Evolutionary conservation across 2,329 filamentous ascomycete species (phyloP), one percentile per base, ranked within the genome.

Genomic region (Xylariaceae sp.): DNA sequence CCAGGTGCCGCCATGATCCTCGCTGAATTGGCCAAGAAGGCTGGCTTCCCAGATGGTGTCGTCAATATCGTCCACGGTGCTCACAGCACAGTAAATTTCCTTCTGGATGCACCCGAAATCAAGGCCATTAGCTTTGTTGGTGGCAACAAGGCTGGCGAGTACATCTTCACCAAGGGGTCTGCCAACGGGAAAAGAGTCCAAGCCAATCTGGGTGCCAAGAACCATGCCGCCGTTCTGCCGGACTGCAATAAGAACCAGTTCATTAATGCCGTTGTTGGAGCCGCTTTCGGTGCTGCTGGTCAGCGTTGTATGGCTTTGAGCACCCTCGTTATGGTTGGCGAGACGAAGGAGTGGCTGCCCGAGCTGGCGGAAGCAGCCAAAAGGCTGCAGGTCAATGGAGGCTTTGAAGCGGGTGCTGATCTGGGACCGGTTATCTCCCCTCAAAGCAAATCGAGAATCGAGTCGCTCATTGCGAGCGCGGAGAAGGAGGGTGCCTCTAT

Each of bases 191-290:
- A 94, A 80, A 86, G 89, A 65, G 88, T 92, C 30, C 89, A 94
- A 75, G 89, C 89, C 70, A 94, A 94, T 74, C 75, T 94, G 57
- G 89, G 89, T 39, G 89, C 89, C 62, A 94, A 94, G 81, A 94
- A 94, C 78, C 89, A 94, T 71, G 88, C 88, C 26, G 87, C 87
- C 49, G 85, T 94, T 29, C 80, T 92, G 57, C 89, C 89, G 16
- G 89, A 94, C 76, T 88, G 85, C 76, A 92, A 94, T 78, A 92
- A 91, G 81, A 92, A 94, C 76, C 87, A 92, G 65, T 89, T 90
- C 61, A 75, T 94, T 65, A 94, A 92, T 74, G 86, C 87, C 41
- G 88, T 94, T 60, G 82, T 88, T 4, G 89, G 89, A 60, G 89
- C 89, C 32, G 89, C 89, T 19, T 94, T 94, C 63, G 89, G 89